phyloP scores from a whole-genome alignment of 1,139 yeast genomes.

The Pneumocystis oryctolagi region DNA sequence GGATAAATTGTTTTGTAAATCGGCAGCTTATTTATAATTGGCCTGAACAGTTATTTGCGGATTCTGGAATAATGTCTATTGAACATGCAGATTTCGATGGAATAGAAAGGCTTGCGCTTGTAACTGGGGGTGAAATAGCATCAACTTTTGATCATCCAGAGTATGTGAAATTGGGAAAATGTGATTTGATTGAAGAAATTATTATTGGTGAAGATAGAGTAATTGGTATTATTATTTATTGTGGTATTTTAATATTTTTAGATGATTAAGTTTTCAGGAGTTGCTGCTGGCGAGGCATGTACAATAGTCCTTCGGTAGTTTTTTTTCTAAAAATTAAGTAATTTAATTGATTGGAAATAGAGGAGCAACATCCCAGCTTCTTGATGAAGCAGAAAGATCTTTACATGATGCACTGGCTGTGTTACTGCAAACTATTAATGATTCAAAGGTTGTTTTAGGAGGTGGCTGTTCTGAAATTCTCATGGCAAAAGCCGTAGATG shows the following conservation, averaged over 20 bases:
- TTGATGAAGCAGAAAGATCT: conserved; percentile 95
- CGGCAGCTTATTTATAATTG: conserved; percentile 94
- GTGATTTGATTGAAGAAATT: conserved; percentile 80
- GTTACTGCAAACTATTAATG: conserved; percentile 83
- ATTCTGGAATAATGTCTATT: conserved; percentile 72
- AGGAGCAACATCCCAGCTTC: conserved; percentile 92
- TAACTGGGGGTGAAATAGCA: conserved; percentile 95
- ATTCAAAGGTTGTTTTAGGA: conserved; percentile 89
- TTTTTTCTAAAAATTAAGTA: background rate
- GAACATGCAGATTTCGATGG: conserved; percentile 99
- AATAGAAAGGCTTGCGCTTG: conserved; percentile 87
- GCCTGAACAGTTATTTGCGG: conserved; percentile 91
- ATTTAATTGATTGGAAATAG: conserved; percentile 30
- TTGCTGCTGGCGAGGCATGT: conserved; percentile 92
- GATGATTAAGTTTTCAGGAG: conserved; percentile 78
- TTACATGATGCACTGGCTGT: conserved; percentile 94
- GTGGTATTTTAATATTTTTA: background rate
- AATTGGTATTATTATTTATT: conserved; percentile 8
- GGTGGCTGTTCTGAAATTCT: conserved; percentile 98
- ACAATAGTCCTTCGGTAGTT: conserved; percentile 45
- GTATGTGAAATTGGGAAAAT: conserved; percentile 67
- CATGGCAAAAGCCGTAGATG: conserved; percentile 95
- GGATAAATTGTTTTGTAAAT: conserved; percentile 81
- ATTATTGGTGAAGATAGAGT: conserved; percentile 75
- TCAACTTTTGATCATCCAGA: conserved; percentile 93